These are phyloP conservation scores for Firmiana major DNA, from an alignment of 345 rosid species.

Conservation along the genomic window DNA sequence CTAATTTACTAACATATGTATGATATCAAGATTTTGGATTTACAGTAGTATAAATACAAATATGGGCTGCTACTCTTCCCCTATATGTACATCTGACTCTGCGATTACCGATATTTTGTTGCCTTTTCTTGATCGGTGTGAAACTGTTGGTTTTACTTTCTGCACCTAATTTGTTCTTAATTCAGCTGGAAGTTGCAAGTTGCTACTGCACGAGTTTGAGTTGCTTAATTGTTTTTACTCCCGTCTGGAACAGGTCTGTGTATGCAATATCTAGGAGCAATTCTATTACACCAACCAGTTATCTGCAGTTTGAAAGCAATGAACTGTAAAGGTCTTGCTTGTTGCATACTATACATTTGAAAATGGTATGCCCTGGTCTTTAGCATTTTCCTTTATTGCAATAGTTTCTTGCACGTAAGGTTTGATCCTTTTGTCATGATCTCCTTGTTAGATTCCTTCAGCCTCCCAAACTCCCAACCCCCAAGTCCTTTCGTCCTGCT, in stretches of 20 bases:
- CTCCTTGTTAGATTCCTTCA: not conserved
- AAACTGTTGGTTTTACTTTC: not conserved
- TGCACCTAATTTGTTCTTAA: not conserved
- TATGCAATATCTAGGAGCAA: not conserved
- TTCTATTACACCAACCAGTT: not conserved
- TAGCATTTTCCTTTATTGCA: not conserved
- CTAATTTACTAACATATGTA: not conserved
- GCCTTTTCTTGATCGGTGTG: not conserved
- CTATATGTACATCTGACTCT: too few species aligned
- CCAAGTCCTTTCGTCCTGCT: not conserved
- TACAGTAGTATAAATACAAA: not conserved
- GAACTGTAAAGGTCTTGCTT: not conserved
- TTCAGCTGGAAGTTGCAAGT: not conserved
- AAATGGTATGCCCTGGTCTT: not conserved
- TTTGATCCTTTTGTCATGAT: not conserved
- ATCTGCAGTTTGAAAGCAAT: not conserved
- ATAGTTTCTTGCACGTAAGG: not conserved
- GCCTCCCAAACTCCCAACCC: too few species aligned
- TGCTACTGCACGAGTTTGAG: not conserved
- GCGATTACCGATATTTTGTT: not conserved
- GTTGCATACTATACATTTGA: not conserved
- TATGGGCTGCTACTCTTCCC: not conserved
- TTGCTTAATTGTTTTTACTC: not conserved
- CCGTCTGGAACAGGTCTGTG: not conserved
- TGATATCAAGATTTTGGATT: not conserved